A percentile compares a stretch with the other conserved stretches of the same genome.
Evolutionary conservation across 148 eudicot species (phyloP).

Genomic region (Chenopodium quinoa): DNA sequence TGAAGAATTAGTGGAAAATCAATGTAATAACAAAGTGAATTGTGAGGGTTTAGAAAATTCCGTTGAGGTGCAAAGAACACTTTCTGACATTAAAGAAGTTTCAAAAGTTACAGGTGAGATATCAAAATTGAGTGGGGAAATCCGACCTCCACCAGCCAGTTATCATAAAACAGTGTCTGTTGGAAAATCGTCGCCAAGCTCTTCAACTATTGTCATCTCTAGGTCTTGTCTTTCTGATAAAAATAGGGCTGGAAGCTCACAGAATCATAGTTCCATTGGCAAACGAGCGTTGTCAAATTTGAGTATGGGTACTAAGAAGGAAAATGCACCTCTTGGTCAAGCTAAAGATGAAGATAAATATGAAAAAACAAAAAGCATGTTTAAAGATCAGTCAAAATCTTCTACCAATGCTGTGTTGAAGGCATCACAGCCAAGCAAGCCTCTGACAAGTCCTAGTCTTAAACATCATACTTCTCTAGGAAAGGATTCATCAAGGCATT

Average conservation of each 20-base stretch:
- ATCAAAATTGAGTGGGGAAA: constrained; percentile 35
- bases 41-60: constrained; percentile 36
- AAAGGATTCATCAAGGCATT: constrained; percentile 42
- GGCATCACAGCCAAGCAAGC: constrained; percentile 46
- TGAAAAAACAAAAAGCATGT: constrained; percentile 43
- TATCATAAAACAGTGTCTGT: constrained; percentile 45
- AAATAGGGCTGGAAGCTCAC: constrained; percentile 34
- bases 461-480: constrained; percentile 49
- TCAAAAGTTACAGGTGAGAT: constrained; percentile 36
- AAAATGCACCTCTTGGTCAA: constrained; percentile 29
- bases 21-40: constrained; percentile 28
- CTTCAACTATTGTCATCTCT: constrained; percentile 34
- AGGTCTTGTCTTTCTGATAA: constrained; percentile 50
- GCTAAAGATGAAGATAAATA: constrained; percentile 39
- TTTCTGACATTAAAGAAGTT: constrained; percentile 39
- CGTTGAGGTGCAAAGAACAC: constrained; percentile 24
- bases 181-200: constrained; percentile 45
- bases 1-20: constrained; percentile 27
- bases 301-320: constrained; percentile 44
- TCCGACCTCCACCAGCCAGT: constrained; percentile 34
- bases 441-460: constrained; percentile 36
- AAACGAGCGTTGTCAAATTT: constrained; percentile 42
- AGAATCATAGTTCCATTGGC: constrained; percentile 29
- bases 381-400: constrained; percentile 56
- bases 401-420: constrained; percentile 40